Evolutionary conservation across 345 rosid species (phyloP), one percentile per base, ranked within the genome.

Genomic region (Clausena lansium): DNA sequence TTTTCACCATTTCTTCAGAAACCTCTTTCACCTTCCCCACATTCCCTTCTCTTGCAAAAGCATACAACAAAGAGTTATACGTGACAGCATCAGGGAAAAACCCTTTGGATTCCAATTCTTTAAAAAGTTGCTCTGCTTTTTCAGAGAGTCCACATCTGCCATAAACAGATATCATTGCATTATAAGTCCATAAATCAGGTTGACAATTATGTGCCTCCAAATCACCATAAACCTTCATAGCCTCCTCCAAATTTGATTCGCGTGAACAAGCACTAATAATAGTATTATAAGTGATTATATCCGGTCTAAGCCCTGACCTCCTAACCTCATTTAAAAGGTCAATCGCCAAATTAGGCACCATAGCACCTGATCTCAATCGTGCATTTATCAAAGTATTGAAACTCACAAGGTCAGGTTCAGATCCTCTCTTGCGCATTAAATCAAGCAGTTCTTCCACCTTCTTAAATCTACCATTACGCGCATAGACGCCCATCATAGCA

Each of bases 141-240:
- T 64, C 65, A 25, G 97, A 82, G 81, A 90, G 82, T 22, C 98
- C 93, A 81, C 99, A 95, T 83, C 95, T 89, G 22, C 93, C 97
- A 78, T 84, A 93, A 47, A 93, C 97, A 0, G 99, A 95, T 73
- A 93, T 93, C 97, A 95, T 93, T 27, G 98, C 92, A 82, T 95
- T 95, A 73, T 95, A 95, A 74, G 99, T 95, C 99, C 99, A 95
- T 62, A 95, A 78, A 76, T 93, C 99, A 81, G 98, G 96, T 79
- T 90, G 94, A 79, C 99, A 95, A 9, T 79, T 77, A 83, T 81
- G 82, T n/a, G 77, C 79, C 85, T 89, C 95, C 97, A 95, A 87
- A 69, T 95, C 92, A 50, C 82, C 87, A 75, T 84, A 92, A 87
- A 92, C 89, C 80, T 85, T 92, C 80, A 73, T 77, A 1, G 95